Evolutionary conservation across 768 basidiomycete species (phyloP), one percentile per base, ranked within the genome.

Genomic region (Rhodosporidiobolus sp.): DNA sequence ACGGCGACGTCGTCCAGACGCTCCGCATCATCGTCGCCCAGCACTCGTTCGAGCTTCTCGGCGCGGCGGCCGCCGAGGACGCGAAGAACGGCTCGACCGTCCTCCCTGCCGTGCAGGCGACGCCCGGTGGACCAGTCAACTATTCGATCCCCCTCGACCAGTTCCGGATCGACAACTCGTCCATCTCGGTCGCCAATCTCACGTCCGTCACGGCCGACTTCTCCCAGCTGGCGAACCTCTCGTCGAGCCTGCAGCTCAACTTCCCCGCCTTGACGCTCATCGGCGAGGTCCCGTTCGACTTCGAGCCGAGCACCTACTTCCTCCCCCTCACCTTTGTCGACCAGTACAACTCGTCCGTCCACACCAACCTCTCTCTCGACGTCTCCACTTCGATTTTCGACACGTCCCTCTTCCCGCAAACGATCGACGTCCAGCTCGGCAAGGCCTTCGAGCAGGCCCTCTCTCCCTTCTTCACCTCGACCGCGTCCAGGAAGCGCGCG

Each of bases 311-410:
- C 81, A 17, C 83, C 79, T 52, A n/a, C 81, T 82, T 30, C 72
- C 79, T 92, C n/a, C 86, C 88, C 19, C 85, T 90, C 43, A 86
- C 82, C 35, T 78, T 96, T 52, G 85, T 81, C 30, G 85, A 90
- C 3, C 80, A 83, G 26, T 88, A 89, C 59, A 75, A 90, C 77
- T 89, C 92, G 80, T 85, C 86, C 0, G 76, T 91, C 69, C 81
- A 83, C 28, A 87, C 88, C 28, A 87, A 84, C 73, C 83, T 94
- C 46, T 83, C 86, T 4, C 77, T 97, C 72, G 86, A 86, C 35
- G 79, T 91, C 30, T 86, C 89, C 16, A 85, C 88, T 7, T 89
- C 91, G 7, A 90, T 86, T 80, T 95, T 96, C 82, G 82, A 85
- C 19, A 22, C 63, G 26, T 45, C 74, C 14, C 22, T 55, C 1